phyloP scores from a whole-genome alignment of 345 rosid genomes.

The thale cress (Arabidopsis thaliana) region TAIR10.1 NC_003074.8:19915501-19916000 shows the following conservation, averaged over 20 bases:
- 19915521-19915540: neutral
- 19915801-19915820: neutral
- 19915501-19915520: constrained; percentile 8
- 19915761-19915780: constrained; percentile 4
- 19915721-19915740: neutral
- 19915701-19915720: constrained; percentile 30
- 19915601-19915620: neutral
- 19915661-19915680: constrained; percentile 9
- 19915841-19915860: constrained; percentile 4
- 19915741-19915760: constrained; percentile 18
- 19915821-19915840: neutral
- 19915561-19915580: neutral
- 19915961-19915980: constrained; percentile 92
- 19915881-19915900: constrained; percentile 21
- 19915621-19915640: neutral
- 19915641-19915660: neutral
- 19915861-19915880: constrained; percentile 14
- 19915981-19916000: constrained; percentile 50
- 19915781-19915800: neutral
- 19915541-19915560: constrained; percentile 5
- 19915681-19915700: constrained; percentile 31
- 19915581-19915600: no score
- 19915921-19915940: constrained; percentile 43
- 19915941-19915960: constrained; percentile 54
- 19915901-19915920: constrained; percentile 27